These are phyloP conservation scores for Dissoconium aciculare DNA, from an alignment of 2,329 filamentous ascomycete species.

Conservation along the genomic window DNA sequence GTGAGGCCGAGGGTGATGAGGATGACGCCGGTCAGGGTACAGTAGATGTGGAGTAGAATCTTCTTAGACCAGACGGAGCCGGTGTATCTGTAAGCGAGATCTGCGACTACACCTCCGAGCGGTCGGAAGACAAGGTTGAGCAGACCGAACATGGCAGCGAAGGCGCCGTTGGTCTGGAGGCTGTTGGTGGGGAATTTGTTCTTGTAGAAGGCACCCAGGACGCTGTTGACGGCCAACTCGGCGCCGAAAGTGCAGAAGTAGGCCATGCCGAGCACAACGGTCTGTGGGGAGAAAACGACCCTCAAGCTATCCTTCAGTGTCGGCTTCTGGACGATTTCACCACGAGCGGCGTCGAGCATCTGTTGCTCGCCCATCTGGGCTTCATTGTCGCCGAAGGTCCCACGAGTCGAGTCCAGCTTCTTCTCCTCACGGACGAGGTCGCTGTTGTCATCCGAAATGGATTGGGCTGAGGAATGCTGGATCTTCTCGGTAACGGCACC, in stretches of 20 bases:
- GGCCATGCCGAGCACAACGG: slow-evolving; percentile 35
- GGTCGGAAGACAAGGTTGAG: slow-evolving; percentile 56
- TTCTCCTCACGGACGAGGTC: slow-evolving; percentile 26
- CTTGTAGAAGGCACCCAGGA: slow-evolving; percentile 45
- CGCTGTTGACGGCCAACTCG: slow-evolving; percentile 46
- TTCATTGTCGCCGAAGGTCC: slow-evolving; percentile 25
- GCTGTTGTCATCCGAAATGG: slow-evolving; percentile 20
- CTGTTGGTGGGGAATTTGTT: slow-evolving; percentile 39
- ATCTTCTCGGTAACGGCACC: slow-evolving; percentile 34
- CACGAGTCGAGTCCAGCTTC: slow-evolving; percentile 24
- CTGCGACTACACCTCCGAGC: slow-evolving; percentile 46
- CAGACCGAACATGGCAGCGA: slow-evolving; percentile 62
- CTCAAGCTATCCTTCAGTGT: slow-evolving; percentile 43
- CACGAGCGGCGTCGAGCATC: slow-evolving; percentile 40
- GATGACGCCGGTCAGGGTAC: slow-evolving; percentile 43
- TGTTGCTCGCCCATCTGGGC: slow-evolving; percentile 36
- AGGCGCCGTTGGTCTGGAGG: slow-evolving; percentile 41
- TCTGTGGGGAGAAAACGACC: slow-evolving; percentile 47
- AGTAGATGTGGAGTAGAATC: slow-evolving; percentile 41
- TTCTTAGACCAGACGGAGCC: slow-evolving; percentile 49
- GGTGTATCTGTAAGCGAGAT: slow-evolving; percentile 40
- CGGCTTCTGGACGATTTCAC: slow-evolving; percentile 49
- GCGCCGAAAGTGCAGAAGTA: slow-evolving; percentile 49
- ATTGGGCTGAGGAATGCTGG: slow-evolving; percentile 12
- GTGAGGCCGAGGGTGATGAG: slow-evolving; percentile 48